phyloP scores from a whole-genome alignment of 2,329 filamentous ascomycete species.

The Stenocarpella maydis region DNA sequence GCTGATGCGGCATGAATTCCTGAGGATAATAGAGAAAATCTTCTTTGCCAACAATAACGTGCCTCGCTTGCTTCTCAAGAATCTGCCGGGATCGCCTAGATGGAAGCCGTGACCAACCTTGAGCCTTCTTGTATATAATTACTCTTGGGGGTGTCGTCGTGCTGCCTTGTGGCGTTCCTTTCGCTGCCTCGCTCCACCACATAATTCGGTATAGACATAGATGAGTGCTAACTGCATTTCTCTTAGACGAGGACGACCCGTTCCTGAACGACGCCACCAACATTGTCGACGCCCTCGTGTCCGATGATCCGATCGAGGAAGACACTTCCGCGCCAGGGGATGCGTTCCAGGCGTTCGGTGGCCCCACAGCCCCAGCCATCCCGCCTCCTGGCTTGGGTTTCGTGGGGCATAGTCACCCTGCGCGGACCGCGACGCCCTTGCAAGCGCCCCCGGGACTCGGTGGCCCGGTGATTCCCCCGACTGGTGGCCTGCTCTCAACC shows the following conservation, averaged over 20 bases:
- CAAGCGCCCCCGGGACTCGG: conserved; percentile 35
- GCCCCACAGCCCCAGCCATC: conserved; percentile 11
- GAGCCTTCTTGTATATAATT: conserved; percentile 53
- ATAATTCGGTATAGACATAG: conserved; percentile 33
- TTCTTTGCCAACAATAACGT: conserved; percentile 33
- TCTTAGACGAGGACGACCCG: conserved; percentile 68
- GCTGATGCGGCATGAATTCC: conserved; percentile 58
- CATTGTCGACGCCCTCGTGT: conserved; percentile 74
- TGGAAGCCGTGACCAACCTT: conserved; percentile 37
- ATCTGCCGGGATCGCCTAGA: conserved; percentile 29
- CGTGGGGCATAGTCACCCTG: conserved; percentile 32
- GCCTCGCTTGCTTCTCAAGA: conserved; percentile 24
- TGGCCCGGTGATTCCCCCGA: conserved; percentile 27
- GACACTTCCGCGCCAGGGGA: not conserved
- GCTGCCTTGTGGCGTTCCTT: conserved; percentile 36
- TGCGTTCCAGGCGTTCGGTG: conserved; percentile 17
- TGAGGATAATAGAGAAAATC: conserved; percentile 36
- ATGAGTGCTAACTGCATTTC: conserved; percentile 52
- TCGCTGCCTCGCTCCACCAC: conserved; percentile 33
- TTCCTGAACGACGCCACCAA: conserved; percentile 67
- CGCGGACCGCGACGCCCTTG: conserved; percentile 33
- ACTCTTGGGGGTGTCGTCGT: conserved; percentile 33
- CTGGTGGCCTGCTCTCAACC: conserved; percentile 34
- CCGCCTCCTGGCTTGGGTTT: conserved; percentile 36
- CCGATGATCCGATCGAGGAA: conserved; percentile 57